phyloP scores from a whole-genome alignment of 345 rosid species.

The Aurinia saxatilis region DNA sequence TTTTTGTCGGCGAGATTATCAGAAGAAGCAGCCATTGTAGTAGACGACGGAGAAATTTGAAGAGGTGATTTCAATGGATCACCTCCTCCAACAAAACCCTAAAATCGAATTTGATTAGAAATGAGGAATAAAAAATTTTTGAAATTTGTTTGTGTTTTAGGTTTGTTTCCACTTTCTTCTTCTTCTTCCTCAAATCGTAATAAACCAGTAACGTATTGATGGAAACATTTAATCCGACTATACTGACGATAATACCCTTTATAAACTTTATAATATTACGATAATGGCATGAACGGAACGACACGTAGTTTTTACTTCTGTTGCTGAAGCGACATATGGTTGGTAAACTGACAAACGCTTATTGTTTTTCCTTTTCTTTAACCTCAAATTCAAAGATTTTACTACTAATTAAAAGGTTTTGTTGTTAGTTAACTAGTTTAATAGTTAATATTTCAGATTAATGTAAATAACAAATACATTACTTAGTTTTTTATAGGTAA shows the following conservation, averaged over 20 bases:
- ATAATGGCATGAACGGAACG: slow-evolving; percentile 5
- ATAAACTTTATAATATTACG: background rate
- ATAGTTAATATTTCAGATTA: no score
- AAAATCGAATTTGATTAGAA: background rate
- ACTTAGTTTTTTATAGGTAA: no score
- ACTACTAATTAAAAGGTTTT: no score
- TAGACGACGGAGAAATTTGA: background rate
- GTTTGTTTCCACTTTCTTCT: slow-evolving; percentile 1
- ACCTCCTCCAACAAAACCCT: slow-evolving; percentile 16
- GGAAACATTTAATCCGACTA: slow-evolving; percentile 8
- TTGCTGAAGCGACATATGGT: slow-evolving; percentile 20
- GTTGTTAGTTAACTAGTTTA: no score
- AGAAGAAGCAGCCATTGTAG: slow-evolving; percentile 54
- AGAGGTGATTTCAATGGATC: slow-evolving; percentile 26
- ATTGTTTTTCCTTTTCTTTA: background rate
- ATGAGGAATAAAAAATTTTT: background rate
- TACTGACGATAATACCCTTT: background rate
- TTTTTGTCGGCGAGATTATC: slow-evolving; percentile 61
- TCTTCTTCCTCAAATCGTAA: slow-evolving; percentile 5
- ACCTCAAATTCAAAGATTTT: slow-evolving; percentile 12
- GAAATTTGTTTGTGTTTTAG: background rate
- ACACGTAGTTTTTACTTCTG: slow-evolving; percentile 8
- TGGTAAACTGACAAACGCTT: background rate
- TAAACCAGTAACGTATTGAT: slow-evolving; percentile 8
- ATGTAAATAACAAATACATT: no score